Base-by-base conservation (phyloP, 495 filamentous ascomycete species). In the Penicillium samsonianum region DNA sequence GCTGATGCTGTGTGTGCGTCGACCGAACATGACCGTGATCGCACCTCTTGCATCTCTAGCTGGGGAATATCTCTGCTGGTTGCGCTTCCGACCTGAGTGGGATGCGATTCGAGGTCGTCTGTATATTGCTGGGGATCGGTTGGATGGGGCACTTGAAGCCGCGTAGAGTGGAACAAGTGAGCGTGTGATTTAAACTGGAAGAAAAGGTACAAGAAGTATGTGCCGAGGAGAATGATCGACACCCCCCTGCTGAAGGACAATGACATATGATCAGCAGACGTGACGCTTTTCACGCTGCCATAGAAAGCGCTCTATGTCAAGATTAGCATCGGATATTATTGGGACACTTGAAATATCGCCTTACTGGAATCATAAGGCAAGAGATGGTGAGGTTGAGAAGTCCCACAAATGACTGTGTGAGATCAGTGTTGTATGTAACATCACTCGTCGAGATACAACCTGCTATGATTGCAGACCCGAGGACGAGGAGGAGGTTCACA, bases 181-280 rank as follows among this genome's bases (percentile, higher is more conserved):
- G 51, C 25, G 25, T 60, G 58, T 12, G 51, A 55, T 38, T 31
- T 50, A n/a, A 60, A 49, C n/a, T 55, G 51, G 63, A 69, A 90
- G n/a, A 88, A 60, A 40, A 90, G 78, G 63, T 90, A 91, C 4
- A 87, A 70, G 41, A 81, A 64, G 65, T 91, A 90, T 10, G 88
- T 80, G 41, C 88, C 46, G 4, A 90, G 74, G 7, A 90, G 75
- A 42, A 90, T 78, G 53, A 65, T 61, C 20, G 65, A 60, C 61
- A 65, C 59, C 3, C 54, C 59, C 38, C 59, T 52, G 49, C 59
- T 61, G 49, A 61, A 67, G 35, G 37, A 40, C 46, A 56, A 50
- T 25, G 52, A 53, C 61, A 58, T 63, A 48, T 62, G 49, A 25
- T 69, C 61, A 17, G 61, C 61, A 35, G 58, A 55, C 14, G 44